These are phyloP conservation scores for Microstegium vimineum DNA, from an alignment of 176 grass and related monocot species.

Conservation along the genomic window DNA sequence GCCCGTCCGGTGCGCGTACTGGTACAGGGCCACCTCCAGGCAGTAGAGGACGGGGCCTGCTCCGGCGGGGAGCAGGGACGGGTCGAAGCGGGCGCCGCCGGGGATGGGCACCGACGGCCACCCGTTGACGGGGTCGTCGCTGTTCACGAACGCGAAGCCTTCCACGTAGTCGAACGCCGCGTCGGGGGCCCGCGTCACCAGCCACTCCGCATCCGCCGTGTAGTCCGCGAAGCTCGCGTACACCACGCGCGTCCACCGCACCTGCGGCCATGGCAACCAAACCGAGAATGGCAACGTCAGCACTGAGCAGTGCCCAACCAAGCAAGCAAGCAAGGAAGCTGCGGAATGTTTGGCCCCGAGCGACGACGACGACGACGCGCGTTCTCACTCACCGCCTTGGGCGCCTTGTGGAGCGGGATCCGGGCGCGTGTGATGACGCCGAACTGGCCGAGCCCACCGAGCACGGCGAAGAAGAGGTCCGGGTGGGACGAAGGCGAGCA, in stretches of 20 bases:
- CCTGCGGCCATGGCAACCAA: too few species aligned
- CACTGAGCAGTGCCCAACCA: too few species aligned
- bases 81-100: conserved; percentile 44
- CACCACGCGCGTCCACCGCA: conserved; percentile 71
- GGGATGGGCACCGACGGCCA: conserved; percentile 74
- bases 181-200: conserved; percentile 42
- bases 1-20: conserved; percentile 37
- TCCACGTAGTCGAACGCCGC: conserved; percentile 79
- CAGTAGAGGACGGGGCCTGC: conserved; percentile 80
- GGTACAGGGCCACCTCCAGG: conserved; percentile 84
- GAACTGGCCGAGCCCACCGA: conserved; percentile 97
- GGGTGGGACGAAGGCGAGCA: conserved; percentile 47
- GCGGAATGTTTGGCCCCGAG: too few species aligned
- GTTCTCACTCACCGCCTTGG: conserved; percentile 42
- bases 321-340: too few species aligned
- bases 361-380: too few species aligned
- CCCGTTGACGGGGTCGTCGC: conserved; percentile 71
- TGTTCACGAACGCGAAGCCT: conserved; percentile 72
- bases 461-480: conserved; percentile 84
- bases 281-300: too few species aligned
- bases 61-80: conserved; percentile 40
- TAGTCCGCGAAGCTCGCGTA: conserved; percentile 74
- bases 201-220: conserved; percentile 75
- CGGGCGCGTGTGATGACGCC: conserved; percentile 86
- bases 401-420: conserved; percentile 63